Percentiles rank a stretch among this genome's conserved stretches.
Evolutionary conservation across 2,329 filamentous ascomycete species (phyloP).

Genomic region (Incumbomyces delicatus): DNA sequence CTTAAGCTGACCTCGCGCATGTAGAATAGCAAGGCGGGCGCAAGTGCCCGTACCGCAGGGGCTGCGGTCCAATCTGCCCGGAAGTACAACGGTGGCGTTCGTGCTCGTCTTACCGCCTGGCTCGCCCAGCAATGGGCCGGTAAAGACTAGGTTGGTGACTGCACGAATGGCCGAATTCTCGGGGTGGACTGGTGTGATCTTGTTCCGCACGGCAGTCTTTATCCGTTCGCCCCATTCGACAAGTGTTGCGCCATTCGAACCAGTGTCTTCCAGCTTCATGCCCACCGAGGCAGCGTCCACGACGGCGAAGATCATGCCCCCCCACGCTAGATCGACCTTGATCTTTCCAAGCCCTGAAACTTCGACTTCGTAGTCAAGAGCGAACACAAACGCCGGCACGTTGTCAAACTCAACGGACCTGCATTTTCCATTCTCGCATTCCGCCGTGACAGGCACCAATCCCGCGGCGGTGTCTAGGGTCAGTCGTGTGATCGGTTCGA

Average conservation of each 20-base stretch:
- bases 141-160: conserved; percentile 33
- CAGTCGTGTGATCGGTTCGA: conserved; percentile 34
- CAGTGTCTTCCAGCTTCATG: conserved; percentile 27
- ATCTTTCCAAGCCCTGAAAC: conserved; percentile 34
- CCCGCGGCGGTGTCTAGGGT: conserved; percentile 38
- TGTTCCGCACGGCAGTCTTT: conserved; percentile 29
- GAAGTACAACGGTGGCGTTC: conserved; percentile 37
- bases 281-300: conserved; percentile 32
- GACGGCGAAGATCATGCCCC: conserved; percentile 38
- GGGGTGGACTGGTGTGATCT: conserved; percentile 33
- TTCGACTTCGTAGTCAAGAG: conserved; percentile 30
- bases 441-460: conserved; percentile 31
- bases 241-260: conserved; percentile 26
- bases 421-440: conserved; percentile 36
- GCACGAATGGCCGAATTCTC: conserved; percentile 34
- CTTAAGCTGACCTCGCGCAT: conserved; percentile 32
- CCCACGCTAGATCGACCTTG: conserved; percentile 37
- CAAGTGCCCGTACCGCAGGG: conserved; percentile 39
- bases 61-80: conserved; percentile 38
- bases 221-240: conserved; percentile 36
- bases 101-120: conserved; percentile 23
- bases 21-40: conserved; percentile 35
- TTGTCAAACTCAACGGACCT: conserved; percentile 38
- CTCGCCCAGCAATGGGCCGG: conserved; percentile 24
- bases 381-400: conserved; percentile 35